These are phyloP conservation scores for Saturnispora halmiae DNA, from an alignment of 805 yeast species.

Conservation along the genomic window DNA sequence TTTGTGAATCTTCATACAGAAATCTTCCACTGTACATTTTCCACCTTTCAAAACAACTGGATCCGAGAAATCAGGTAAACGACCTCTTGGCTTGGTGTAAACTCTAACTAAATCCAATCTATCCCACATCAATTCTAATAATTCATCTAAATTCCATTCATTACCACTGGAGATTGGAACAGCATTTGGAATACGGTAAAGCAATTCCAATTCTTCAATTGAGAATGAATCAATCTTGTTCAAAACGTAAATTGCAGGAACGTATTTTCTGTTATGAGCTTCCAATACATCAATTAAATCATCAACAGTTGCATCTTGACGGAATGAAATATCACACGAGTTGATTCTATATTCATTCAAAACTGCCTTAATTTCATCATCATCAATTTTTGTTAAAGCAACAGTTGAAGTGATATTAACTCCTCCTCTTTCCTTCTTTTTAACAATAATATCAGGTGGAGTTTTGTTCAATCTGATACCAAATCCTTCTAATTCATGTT, in stretches of 20 bases:
- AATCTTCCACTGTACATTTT: constrained; percentile 83
- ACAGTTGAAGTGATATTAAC: constrained; percentile 88
- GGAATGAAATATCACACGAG: constrained; percentile 90
- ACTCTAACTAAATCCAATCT: constrained; percentile 85
- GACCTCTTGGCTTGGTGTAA: constrained; percentile 95
- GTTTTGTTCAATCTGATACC: constrained; percentile 89
- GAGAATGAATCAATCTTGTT: constrained; percentile 95
- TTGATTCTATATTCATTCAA: constrained; percentile 92
- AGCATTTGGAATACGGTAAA: constrained; percentile 91
- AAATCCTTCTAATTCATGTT: constrained; percentile 92
- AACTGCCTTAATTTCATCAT: constrained; percentile 91
- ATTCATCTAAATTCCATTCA: constrained; percentile 95
- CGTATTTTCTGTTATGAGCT: constrained; percentile 81
- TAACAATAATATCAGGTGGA: constrained; percentile 87
- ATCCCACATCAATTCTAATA: constrained; percentile 93
- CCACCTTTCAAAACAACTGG: constrained; percentile 87
- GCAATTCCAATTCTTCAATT: constrained; percentile 81
- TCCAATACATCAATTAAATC: constrained; percentile 92
- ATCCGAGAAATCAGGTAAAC: constrained; percentile 84
- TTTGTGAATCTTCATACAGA: constrained; percentile 94
- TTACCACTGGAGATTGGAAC: constrained; percentile 94
- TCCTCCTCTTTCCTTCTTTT: constrained; percentile 95
- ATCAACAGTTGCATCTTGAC: constrained; percentile 97
- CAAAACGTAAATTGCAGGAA: constrained; percentile 90
- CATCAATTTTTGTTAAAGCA: constrained; percentile 82